Base-by-base conservation (phyloP, 176 grass and related monocot species). In the Bothriochloa decipiens region DNA sequence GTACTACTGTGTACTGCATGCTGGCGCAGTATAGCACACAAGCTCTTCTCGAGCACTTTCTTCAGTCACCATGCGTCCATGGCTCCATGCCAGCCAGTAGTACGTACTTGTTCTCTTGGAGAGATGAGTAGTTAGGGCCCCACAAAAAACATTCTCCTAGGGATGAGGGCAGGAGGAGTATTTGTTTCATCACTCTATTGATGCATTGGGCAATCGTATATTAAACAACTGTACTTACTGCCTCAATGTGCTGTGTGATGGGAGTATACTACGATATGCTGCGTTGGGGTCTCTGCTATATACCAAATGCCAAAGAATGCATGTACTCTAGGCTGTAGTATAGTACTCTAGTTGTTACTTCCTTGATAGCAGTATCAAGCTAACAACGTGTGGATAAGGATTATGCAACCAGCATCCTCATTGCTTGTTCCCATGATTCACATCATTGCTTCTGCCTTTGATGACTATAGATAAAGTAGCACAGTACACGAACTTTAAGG, bases 81-180 rank as follows among this genome's bases (percentile, higher is more conserved):
- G n/a, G 52, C 52, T 55, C 18, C 52, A 53, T 20, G n/a, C n/a
- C 11, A 23, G 11, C 8, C 7, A 23, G 8, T 23, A 11, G 8
- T 37, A 74, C 20, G 8, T 37, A 74, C 20, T 27, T 12, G 33
- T 73, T 73, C 60, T 50, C 58, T 72, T 79, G 74, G 29, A 74
- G 29, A 73, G 68, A 78, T 67, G 74, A 75, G 15, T 35, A 70
- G 8, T 61, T 61, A 35, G 32, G 74, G 76, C 1, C 57, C 46
- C 65, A 58, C 45, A 81, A 63, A 82, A 93, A 90, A 93, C 91
- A 93, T 93, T 93, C 88, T 64, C 74, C 85, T 90, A 66, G 88
- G 85, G 88, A 93, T 90, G 85, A 11, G 88, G 29, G 68, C 75
- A 64, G 77, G 37, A 77, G 61, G 84, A 93, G 81, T 85, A 66